Evolutionary conservation across 441 rosid genomes (phyloP).

Genomic region (Erodium trifolium): DNA sequence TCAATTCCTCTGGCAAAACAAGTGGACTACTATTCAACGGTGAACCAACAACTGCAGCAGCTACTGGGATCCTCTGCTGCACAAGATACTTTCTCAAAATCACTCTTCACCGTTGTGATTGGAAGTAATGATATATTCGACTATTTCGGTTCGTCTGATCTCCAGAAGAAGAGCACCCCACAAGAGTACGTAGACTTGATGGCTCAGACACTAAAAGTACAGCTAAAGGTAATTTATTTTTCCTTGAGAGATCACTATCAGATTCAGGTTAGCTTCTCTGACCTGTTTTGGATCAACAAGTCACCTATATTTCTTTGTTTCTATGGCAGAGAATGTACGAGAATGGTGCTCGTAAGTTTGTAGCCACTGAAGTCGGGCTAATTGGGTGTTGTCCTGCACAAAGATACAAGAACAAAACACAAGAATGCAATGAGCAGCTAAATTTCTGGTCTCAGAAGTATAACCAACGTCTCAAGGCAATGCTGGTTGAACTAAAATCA

Average conservation of each 20-base stretch:
- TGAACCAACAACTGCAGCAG: slow-evolving; percentile 24
- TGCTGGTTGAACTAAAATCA: slow-evolving; percentile 35
- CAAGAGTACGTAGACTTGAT: slow-evolving; percentile 37
- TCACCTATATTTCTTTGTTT: no score
- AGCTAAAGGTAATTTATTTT: slow-evolving; percentile 37
- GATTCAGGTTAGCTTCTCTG: no score
- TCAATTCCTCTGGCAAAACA: slow-evolving; percentile 46
- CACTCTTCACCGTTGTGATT: slow-evolving; percentile 40
- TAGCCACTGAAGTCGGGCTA: slow-evolving; percentile 34
- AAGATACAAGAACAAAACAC: slow-evolving; percentile 33
- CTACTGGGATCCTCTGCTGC: slow-evolving; percentile 30
- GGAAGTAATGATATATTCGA: slow-evolving; percentile 67
- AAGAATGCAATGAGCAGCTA: slow-evolving; percentile 38
- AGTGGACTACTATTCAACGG: slow-evolving; percentile 33
- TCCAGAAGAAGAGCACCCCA: slow-evolving; percentile 31
- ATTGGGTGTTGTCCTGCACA: slow-evolving; percentile 57
- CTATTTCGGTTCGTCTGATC: slow-evolving; percentile 34
- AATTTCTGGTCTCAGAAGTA: slow-evolving; percentile 27
- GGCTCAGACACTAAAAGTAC: slow-evolving; percentile 39
- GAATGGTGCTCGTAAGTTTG: slow-evolving; percentile 49
- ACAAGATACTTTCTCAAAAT: slow-evolving; percentile 33
- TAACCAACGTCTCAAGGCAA: slow-evolving; percentile 7
- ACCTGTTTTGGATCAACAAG: no score
- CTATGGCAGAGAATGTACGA: slow-evolving; percentile 20
- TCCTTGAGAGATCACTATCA: no score